Conservation (phyloP, 495 filamentous ascomycete species). For the Friedmanniomyces simplex region DNA sequence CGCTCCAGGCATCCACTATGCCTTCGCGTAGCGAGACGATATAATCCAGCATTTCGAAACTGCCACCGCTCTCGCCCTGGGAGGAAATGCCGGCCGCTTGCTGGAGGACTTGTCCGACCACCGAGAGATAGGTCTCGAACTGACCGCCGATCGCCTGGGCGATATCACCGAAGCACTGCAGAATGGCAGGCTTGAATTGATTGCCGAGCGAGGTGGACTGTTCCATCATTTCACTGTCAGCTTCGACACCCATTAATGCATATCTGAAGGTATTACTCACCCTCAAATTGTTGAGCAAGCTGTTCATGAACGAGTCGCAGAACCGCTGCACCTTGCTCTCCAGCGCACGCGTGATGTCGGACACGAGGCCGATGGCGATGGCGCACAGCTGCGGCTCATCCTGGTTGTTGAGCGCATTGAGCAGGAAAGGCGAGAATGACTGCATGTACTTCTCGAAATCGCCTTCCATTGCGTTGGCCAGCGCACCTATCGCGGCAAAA, state of each 20-base stretch:
- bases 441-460: slow-evolving; percentile 97
- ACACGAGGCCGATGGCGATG: slow-evolving; percentile 95
- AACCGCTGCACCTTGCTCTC: slow-evolving; percentile 82
- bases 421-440: slow-evolving; percentile 77
- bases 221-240: slow-evolving; percentile 21
- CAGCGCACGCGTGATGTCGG: slow-evolving; percentile 86
- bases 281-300: slow-evolving; percentile 77
- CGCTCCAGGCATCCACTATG: slow-evolving; percentile 98
- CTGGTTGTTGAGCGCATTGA: slow-evolving; percentile 85
- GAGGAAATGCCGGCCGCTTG: slow-evolving; percentile 76
- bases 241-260: not conserved
- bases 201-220: slow-evolving; percentile 64
- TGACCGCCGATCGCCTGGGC: slow-evolving; percentile 87
- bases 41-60: slow-evolving; percentile 90
- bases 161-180: slow-evolving; percentile 97
- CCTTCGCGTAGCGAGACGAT: slow-evolving; percentile 88
- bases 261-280: slow-evolving; percentile 39
- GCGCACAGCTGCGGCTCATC: slow-evolving; percentile 89
- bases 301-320: slow-evolving; percentile 97
- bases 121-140: slow-evolving; percentile 83
- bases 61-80: slow-evolving; percentile 49
- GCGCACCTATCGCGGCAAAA: slow-evolving; percentile 77
- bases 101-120: slow-evolving; percentile 88
- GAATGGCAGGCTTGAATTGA: slow-evolving; percentile 94
- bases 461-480: slow-evolving; percentile 79